Evolutionary conservation across 805 yeast genomes (phyloP).

Genomic region (Cyberlindnera maclurae): DNA sequence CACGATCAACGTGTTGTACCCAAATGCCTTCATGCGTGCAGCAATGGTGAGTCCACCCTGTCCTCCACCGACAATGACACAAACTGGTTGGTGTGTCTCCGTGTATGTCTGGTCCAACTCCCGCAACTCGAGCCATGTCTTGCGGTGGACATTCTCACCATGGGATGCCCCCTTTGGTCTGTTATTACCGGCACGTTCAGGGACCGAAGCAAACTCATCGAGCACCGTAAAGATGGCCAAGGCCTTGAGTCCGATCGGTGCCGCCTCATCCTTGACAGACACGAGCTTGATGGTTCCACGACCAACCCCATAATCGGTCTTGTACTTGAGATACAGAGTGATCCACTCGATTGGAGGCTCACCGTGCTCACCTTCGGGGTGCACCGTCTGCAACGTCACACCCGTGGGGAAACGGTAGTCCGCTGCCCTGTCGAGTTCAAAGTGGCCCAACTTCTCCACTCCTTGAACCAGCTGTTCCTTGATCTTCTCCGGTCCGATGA

Average conservation of each 20-base stretch:
- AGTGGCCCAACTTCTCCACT: constrained; percentile 20
- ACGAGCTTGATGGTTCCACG: constrained; percentile 27
- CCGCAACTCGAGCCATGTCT: constrained; percentile 34
- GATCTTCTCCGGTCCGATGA: constrained; percentile 26
- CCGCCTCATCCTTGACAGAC: constrained; percentile 23
- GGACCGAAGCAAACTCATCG: constrained; percentile 27
- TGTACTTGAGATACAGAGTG: constrained; percentile 26
- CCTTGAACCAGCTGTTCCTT: constrained; percentile 12
- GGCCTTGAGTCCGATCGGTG: constrained; percentile 28
- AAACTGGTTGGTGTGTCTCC: constrained; percentile 33
- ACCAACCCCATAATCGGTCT: constrained; percentile 28
- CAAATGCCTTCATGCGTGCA: constrained; percentile 35
- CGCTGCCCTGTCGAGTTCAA: constrained; percentile 26
- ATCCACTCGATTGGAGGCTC: constrained; percentile 31
- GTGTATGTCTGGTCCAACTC: constrained; percentile 24
- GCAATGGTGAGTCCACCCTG: constrained; percentile 38
- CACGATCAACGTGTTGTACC: constrained; percentile 33
- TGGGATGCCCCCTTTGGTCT: constrained; percentile 33
- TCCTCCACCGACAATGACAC: constrained; percentile 41
- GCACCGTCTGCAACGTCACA: constrained; percentile 23
- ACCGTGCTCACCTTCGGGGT: constrained; percentile 21
- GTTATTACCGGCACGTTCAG: constrained; percentile 26
- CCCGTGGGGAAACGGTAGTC: constrained; percentile 27
- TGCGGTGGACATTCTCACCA: constrained; percentile 31
- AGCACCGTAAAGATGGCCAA: constrained; percentile 28